Percentiles rank a stretch among this genome's conserved stretches.
Conservation (phyloP, 495 filamentous ascomycete genomes). For the Penicillium odoratum region DNA sequence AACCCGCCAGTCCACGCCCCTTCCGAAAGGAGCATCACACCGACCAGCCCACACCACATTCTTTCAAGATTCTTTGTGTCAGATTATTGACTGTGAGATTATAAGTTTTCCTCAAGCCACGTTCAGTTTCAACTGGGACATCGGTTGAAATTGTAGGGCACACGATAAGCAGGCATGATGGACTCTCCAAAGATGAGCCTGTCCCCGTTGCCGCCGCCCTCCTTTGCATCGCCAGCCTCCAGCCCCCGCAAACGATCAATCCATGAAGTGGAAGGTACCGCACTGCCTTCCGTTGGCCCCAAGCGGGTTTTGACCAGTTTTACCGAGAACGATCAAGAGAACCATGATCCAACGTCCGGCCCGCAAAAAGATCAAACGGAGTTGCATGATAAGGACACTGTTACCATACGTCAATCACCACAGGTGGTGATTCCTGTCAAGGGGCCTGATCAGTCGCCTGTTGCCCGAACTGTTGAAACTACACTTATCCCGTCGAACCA, state of each 20-base stretch:
- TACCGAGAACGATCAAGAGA: conserved; percentile 31
- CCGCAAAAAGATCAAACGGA: not conserved
- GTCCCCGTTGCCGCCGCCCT: conserved; percentile 19
- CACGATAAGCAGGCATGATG: conserved; percentile 5
- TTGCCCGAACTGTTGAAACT: not conserved
- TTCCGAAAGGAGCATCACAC: conserved; percentile 7
- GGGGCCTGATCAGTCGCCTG: not conserved
- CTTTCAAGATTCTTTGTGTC: not conserved
- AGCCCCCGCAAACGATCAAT: conserved; percentile 32
- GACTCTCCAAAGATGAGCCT: conserved; percentile 15
- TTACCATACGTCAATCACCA: not conserved
- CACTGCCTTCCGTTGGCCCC: conserved; percentile 14
- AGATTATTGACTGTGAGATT: not conserved
- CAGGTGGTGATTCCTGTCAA: conserved; percentile 1
- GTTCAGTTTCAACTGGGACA: not conserved
- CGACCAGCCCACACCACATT: not conserved
- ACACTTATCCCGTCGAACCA: not conserved
- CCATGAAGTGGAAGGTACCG: conserved; percentile 30
- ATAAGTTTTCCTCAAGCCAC: not conserved
- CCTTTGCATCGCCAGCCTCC: conserved; percentile 22
- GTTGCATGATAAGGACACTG: not conserved
- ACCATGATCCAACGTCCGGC: conserved; percentile 17
- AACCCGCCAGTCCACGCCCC: conserved; percentile 12
- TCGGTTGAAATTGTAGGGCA: not conserved
- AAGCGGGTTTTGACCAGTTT: conserved; percentile 18